Evolutionary conservation across 2,329 filamentous ascomycete genomes (phyloP).

Genomic region (Fusarium solani-melongenae): DNA sequence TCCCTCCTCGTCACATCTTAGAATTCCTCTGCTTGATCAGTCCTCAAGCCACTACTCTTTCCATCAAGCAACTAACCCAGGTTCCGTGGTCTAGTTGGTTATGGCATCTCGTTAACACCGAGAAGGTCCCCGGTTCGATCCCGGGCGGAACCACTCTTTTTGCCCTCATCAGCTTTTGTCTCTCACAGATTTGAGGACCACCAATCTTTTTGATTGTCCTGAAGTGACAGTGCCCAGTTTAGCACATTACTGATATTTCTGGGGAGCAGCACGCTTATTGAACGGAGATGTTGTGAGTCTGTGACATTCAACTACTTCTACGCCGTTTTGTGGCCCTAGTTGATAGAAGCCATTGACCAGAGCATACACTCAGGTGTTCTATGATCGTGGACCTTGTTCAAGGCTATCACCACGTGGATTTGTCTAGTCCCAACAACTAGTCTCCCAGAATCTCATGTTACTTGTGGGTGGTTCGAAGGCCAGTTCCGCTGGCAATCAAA

Average conservation of each 20-base stretch:
- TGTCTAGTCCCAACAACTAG: not conserved
- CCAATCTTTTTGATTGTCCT: not conserved
- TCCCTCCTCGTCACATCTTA: not conserved
- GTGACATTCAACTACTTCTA: not conserved
- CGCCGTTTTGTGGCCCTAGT: not conserved
- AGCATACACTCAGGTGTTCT: not conserved
- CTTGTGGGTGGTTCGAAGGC: slow-evolving; percentile 45
- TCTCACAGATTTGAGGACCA: not conserved
- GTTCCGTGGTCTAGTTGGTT: slow-evolving; percentile 43
- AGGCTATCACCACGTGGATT: not conserved
- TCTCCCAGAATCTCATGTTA: not conserved
- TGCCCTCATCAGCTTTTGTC: not conserved
- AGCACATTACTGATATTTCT: not conserved
- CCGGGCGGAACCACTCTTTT: slow-evolving; percentile 37
- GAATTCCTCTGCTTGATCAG: not conserved
- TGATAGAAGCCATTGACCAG: not conserved
- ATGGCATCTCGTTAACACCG: slow-evolving; percentile 40
- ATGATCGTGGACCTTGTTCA: not conserved
- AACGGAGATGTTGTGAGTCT: not conserved
- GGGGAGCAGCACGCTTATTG: not conserved
- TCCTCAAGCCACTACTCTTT: rapidly evolving
- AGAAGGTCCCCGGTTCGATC: slow-evolving; percentile 39
- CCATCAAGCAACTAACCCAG: slow-evolving; percentile 3
- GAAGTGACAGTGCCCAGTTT: not conserved
- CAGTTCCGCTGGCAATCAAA: slow-evolving; percentile 44